Conservation (phyloP, 192 early-diverging fungal species). For the Backusella circina region DNA sequence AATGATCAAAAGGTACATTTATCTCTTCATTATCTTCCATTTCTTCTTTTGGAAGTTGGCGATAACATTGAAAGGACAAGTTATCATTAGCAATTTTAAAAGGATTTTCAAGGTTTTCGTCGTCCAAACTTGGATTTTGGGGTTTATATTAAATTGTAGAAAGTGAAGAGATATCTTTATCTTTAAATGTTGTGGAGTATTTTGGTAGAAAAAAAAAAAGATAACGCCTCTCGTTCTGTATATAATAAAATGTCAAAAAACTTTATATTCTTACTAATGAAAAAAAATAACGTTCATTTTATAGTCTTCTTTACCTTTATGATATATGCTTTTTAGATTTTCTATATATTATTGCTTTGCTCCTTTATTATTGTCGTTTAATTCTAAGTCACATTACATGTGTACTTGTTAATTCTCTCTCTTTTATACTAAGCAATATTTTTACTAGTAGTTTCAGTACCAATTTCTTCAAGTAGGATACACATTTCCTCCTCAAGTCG, state of each 20-base stretch:
- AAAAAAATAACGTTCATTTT: background rate
- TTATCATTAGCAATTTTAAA: background rate
- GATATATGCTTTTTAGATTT: background rate
- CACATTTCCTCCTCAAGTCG: background rate
- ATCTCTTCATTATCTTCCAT: background rate
- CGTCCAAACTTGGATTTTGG: too few relatives aligned
- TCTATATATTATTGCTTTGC: background rate
- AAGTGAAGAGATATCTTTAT: too few relatives aligned
- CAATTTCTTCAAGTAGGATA: background rate
- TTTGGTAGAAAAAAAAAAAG: too few relatives aligned
- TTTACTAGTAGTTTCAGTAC: background rate
- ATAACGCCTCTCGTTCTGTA: too few relatives aligned
- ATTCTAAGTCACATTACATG: background rate
- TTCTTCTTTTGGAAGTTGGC: background rate
- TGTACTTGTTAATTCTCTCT: background rate
- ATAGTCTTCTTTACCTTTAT: background rate
- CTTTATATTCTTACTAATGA: background rate
- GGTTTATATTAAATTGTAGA: too few relatives aligned
- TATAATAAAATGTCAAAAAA: background rate
- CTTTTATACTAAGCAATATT: background rate
- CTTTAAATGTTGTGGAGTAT: too few relatives aligned
- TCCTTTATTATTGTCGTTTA: background rate
- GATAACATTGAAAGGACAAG: background rate
- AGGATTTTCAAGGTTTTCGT: too few relatives aligned
- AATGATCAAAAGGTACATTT: background rate